Percentiles rank a stretch among this genome's conserved stretches.
Conservation (phyloP, 306 rosid genomes). For the Cicer yamashitae region DNA sequence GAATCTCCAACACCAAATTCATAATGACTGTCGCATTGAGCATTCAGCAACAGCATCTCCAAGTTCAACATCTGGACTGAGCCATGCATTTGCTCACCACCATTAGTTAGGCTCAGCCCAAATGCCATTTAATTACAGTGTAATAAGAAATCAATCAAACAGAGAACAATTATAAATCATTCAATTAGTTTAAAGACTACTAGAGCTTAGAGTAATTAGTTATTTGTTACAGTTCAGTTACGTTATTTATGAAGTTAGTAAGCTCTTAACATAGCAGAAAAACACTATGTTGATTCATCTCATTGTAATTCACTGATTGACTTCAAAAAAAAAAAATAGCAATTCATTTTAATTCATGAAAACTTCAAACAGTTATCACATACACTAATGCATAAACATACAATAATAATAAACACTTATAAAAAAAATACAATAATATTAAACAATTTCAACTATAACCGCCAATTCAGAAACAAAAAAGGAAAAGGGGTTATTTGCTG, state of each 20-base stretch:
- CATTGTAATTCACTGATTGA: neutral
- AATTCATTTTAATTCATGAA: neutral
- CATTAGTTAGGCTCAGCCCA: constrained; percentile 19
- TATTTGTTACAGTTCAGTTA: neutral
- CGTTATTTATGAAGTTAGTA: neutral
- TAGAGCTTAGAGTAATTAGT: neutral
- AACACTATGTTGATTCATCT: neutral
- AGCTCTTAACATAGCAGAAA: neutral
- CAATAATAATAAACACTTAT: too few species aligned
- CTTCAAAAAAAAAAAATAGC: neutral
- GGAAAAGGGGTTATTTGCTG: neutral
- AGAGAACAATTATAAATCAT: neutral
- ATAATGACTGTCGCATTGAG: neutral
- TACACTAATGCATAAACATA: too few species aligned
- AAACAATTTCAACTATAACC: neutral
- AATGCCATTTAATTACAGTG: constrained; percentile 11
- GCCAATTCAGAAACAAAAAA: constrained; percentile 4
- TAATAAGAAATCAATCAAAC: constrained; percentile 18
- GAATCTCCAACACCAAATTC: neutral
- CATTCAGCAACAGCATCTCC: neutral
- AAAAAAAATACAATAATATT: too few species aligned
- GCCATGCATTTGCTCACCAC: constrained; percentile 7
- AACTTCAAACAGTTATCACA: neutral
- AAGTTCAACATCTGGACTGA: constrained; percentile 1
- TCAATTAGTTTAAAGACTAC: neutral